These are phyloP conservation scores for Chaetomiaceae sp. DNA, from an alignment of 2,329 filamentous ascomycete genomes.

Conservation along the genomic window DNA sequence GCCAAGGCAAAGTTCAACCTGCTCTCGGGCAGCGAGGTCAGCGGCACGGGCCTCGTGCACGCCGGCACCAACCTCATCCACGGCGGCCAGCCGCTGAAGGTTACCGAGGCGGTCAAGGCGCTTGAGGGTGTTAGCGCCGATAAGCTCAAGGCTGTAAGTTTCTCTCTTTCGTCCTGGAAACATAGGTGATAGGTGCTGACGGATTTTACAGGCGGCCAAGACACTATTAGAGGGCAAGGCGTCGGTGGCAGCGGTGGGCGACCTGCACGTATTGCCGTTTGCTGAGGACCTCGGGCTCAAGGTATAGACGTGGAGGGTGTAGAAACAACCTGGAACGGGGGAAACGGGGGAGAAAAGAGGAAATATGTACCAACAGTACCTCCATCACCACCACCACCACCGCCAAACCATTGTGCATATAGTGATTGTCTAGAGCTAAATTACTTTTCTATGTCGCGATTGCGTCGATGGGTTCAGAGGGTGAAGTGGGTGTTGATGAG, in stretches of 20 bases:
- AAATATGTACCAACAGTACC: conserved; percentile 41
- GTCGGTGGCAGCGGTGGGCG: conserved; percentile 82
- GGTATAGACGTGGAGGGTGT: conserved; percentile 60
- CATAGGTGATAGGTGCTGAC: too few species aligned
- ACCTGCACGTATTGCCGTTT: conserved; percentile 85
- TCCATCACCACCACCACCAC: conserved; percentile 19
- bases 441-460: conserved; percentile 21
- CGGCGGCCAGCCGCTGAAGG: conserved; percentile 76
- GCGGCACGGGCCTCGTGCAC: conserved; percentile 71
- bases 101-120: conserved; percentile 71
- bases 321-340: not conserved
- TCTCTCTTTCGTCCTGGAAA: not conserved
- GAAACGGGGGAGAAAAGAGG: conserved; percentile 3
- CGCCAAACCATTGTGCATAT: conserved; percentile 46
- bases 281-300: conserved; percentile 91
- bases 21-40: conserved; percentile 74
- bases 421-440: conserved; percentile 40
- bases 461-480: not conserved
- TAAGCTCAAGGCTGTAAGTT: conserved; percentile 76
- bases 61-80: conserved; percentile 82
- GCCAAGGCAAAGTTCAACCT: conserved; percentile 91
- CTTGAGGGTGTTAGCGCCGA: conserved; percentile 79
- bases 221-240: conserved; percentile 83
- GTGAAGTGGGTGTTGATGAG: too few species aligned
- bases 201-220: conserved; percentile 68